Base-by-base conservation (phyloP, 2,329 filamentous ascomycete genomes). In the Pseudodiploospora longispora region DNA sequence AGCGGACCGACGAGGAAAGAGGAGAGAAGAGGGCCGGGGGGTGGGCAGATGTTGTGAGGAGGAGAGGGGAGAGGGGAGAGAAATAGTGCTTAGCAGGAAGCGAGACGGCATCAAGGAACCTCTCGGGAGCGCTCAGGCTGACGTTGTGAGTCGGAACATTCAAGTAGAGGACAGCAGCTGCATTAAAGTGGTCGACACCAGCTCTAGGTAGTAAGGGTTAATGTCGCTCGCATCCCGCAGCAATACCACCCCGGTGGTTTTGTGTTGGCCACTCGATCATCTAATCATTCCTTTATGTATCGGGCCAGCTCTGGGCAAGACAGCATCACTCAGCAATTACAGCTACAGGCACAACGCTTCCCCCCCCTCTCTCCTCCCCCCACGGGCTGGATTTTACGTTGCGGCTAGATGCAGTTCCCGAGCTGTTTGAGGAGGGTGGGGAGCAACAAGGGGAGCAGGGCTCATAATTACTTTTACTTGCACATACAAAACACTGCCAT, bases 101-200 rank as follows among this genome's bases (percentile, higher is more conserved):
- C 27, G 9, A 40, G 36, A 42, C n/a, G 12, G 31, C 35, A 39
- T 28, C n/a, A 33, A 37, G 38, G 35, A 38, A 36, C 29, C 29
- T 34, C 10, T 38, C 36, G 27, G 12, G 6, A 31, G 30, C 30
- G 38, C 36, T 38, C 28, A 36, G 27, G 45, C 36, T 30, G 38
- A 36, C 39, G 35, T 33, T 41, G 40, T 44, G 43, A 30, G 12
- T 19, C 19, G 19, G 19, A 3, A 19, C 19, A 19, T 19, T 19
- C 19, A 19, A 35, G 41, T 28, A 35, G 32, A 35, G 55, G 54
- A 57, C 46, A 57, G 53, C 53, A 55, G 49, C 54, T 58, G 54
- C 55, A 57, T 53, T 54, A 56, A 58, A 58, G 36, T 48, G 44
- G 30, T 51, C 47, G 38, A 40, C 19, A 19, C 19, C 19, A 19